Conservation (phyloP, 768 basidiomycete genomes). For the Mycena chlorophos region DNA sequence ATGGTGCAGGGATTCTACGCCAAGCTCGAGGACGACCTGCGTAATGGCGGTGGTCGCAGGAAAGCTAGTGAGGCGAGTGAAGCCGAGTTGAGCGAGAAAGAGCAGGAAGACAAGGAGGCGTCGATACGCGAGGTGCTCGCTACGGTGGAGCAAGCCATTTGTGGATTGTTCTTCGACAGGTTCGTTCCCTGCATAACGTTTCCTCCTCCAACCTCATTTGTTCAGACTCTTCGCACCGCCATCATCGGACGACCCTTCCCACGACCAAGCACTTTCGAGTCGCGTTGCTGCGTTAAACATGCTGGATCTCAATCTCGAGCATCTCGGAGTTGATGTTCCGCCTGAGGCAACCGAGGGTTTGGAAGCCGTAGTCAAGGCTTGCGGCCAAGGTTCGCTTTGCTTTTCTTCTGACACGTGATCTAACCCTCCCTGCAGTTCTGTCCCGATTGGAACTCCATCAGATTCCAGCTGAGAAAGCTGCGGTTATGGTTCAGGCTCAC, state of each 20-base stretch:
- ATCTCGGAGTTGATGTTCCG: slow-evolving; percentile 84
- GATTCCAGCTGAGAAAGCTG: slow-evolving; percentile 77
- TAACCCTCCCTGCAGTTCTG: slow-evolving; percentile 27
- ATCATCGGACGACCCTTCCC: slow-evolving; percentile 68
- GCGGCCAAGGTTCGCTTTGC: slow-evolving; percentile 71
- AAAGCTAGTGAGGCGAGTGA: slow-evolving; percentile 31
- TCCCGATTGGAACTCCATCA: slow-evolving; percentile 41
- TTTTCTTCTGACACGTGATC: background rate
- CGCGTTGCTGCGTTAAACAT: slow-evolving; percentile 90
- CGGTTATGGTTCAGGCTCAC: slow-evolving; percentile 80
- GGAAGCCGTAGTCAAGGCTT: slow-evolving; percentile 63
- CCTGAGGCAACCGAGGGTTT: slow-evolving; percentile 49
- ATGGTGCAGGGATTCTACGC: slow-evolving; percentile 73
- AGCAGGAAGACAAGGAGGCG: slow-evolving; percentile 41
- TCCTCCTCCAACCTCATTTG: background rate
- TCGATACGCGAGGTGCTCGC: slow-evolving; percentile 66
- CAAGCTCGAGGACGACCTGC: slow-evolving; percentile 62
- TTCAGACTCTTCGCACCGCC: slow-evolving; percentile 74
- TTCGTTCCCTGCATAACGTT: slow-evolving; percentile 30
- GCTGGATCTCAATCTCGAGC: slow-evolving; percentile 83
- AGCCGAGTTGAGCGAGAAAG: slow-evolving; percentile 29
- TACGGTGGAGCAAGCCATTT: slow-evolving; percentile 69
- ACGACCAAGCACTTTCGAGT: slow-evolving; percentile 87
- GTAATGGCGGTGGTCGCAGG: slow-evolving; percentile 21
- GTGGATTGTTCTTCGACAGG: slow-evolving; percentile 83